These are phyloP conservation scores for Ceratocystis papillata DNA, from an alignment of 2,329 filamentous ascomycete species.

Conservation along the genomic window DNA sequence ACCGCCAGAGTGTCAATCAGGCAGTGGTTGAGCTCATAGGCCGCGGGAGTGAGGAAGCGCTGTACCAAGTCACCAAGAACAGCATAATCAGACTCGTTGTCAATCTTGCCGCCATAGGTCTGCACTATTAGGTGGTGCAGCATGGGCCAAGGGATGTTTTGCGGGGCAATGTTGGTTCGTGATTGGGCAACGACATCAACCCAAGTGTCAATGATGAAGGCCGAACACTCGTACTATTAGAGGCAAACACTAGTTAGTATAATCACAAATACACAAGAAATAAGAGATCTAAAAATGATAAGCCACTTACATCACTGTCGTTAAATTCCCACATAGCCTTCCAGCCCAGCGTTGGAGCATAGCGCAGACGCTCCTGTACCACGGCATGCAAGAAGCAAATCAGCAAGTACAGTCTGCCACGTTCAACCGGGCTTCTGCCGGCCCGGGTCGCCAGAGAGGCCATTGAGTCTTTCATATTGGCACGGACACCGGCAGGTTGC, in stretches of 20 bases:
- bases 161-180: constrained; percentile 83
- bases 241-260: background rate
- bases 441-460: constrained; percentile 67
- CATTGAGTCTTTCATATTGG: constrained; percentile 98
- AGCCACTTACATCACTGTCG: constrained; percentile 81
- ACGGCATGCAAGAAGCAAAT: constrained; percentile 93
- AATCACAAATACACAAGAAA: background rate
- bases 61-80: constrained; percentile 63
- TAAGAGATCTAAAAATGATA: background rate
- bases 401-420: constrained; percentile 77
- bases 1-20: constrained; percentile 69
- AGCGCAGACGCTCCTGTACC: constrained; percentile 85
- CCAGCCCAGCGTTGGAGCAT: constrained; percentile 89
- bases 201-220: constrained; percentile 93
- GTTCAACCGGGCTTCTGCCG: constrained; percentile 76
- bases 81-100: constrained; percentile 74
- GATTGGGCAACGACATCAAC: constrained; percentile 70
- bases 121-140: constrained; percentile 81
- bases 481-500: constrained; percentile 88
- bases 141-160: constrained; percentile 95
- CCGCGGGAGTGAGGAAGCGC: constrained; percentile 69
- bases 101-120: constrained; percentile 96
- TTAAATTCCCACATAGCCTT: constrained; percentile 99
- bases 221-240: constrained; percentile 76
- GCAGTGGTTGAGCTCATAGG: constrained; percentile 87